phyloP scores from a whole-genome alignment of 495 filamentous ascomycete genomes.

The Margaritispora aquatica region DNA sequence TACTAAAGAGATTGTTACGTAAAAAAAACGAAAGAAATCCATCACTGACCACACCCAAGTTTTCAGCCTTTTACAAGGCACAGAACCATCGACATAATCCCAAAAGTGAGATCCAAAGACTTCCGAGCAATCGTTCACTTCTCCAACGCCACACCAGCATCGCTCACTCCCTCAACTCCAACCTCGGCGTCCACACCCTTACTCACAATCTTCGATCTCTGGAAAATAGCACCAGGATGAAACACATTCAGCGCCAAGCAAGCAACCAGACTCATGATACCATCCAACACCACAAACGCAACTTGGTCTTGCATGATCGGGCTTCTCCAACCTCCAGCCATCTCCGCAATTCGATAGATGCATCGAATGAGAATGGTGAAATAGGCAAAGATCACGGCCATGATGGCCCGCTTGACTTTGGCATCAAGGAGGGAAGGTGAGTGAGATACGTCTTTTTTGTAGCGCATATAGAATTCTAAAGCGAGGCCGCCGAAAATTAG shows the following conservation, averaged over 20 bases:
- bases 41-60: too few species aligned
- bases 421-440: constrained; percentile 24
- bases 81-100: too few species aligned
- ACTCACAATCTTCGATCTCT: neutral
- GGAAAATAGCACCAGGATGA: constrained; percentile 8
- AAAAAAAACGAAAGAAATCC: too few species aligned
- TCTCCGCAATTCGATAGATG: constrained; percentile 14
- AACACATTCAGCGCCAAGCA: constrained; percentile 5
- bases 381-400: constrained; percentile 6
- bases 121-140: too few species aligned
- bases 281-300: constrained; percentile 46
- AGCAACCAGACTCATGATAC: constrained; percentile 6
- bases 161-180: neutral
- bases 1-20: too few species aligned
- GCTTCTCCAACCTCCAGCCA: constrained; percentile 13
- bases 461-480: constrained; percentile 42
- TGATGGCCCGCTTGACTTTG: constrained; percentile 41
- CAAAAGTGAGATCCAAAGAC: too few species aligned
- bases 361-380: constrained; percentile 8
- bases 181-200: neutral
- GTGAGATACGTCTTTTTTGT: constrained; percentile 20
- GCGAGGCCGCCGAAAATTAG: constrained; percentile 46
- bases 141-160: neutral
- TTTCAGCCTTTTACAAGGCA: too few species aligned
- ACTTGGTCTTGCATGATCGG: constrained; percentile 41